A percentile compares a stretch with the other conserved stretches of the same genome.
phyloP scores from a whole-genome alignment of 805 yeast species.

The Saturnispora sekii region DNA sequence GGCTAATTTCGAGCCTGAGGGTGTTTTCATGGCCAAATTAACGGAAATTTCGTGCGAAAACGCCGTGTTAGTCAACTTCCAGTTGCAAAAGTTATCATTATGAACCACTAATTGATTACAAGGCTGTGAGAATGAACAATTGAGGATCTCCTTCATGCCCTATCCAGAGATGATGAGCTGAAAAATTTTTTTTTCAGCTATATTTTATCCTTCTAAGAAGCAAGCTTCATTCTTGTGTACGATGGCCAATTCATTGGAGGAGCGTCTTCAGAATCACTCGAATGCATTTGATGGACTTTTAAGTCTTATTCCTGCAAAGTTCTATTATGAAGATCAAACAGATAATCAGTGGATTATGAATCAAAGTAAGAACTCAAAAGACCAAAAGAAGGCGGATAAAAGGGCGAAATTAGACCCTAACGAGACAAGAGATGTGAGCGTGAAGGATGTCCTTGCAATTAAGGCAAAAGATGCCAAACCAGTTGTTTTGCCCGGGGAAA shows the following conservation, averaged over 20 bases:
- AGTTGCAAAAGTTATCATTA: slow-evolving; percentile 72
- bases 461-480: slow-evolving; percentile 46
- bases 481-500: slow-evolving; percentile 30
- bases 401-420: slow-evolving; percentile 70
- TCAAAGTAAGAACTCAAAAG: slow-evolving; percentile 64
- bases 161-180: slow-evolving; percentile 1
- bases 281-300: slow-evolving; percentile 80
- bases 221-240: not conserved
- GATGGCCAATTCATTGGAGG: slow-evolving; percentile 32
- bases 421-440: slow-evolving; percentile 36
- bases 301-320: slow-evolving; percentile 88
- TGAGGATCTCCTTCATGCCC: slow-evolving; percentile 32
- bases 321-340: slow-evolving; percentile 84
- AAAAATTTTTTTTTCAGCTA: slow-evolving; percentile 1
- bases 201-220: slow-evolving; percentile 5
- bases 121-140: slow-evolving; percentile 58
- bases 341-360: slow-evolving; percentile 71
- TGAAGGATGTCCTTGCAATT: slow-evolving; percentile 49
- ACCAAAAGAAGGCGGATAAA: slow-evolving; percentile 51
- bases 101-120: slow-evolving; percentile 75
- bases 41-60: not conserved
- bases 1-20: slow-evolving; percentile 31
- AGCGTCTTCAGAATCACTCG: slow-evolving; percentile 68
- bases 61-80: slow-evolving; percentile 35
- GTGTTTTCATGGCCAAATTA: slow-evolving; percentile 7